phyloP scores from a whole-genome alignment of 1,139 yeast species.

The Protomyces lactucae-debilis region DNA sequence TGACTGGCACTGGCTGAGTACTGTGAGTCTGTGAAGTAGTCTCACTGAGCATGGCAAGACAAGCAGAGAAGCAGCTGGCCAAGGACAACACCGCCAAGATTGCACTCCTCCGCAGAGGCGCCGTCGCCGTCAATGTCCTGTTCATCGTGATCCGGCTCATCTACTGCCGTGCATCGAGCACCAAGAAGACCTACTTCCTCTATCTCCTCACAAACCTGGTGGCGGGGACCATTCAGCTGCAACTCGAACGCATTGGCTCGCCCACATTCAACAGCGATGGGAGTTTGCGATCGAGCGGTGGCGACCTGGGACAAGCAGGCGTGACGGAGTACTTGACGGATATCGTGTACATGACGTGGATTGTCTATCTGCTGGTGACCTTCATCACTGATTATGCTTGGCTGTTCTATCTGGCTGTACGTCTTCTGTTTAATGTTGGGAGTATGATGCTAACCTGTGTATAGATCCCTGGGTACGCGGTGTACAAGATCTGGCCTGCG shows the following conservation, averaged over 20 bases:
- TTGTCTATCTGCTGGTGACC: conserved; percentile 53
- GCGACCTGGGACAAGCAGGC: conserved; percentile 61
- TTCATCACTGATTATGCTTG: conserved; percentile 34
- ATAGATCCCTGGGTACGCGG: conserved; percentile 17
- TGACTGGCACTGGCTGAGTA: too few species aligned
- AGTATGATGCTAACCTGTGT: background rate
- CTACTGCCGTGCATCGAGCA: conserved; percentile 47
- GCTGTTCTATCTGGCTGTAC: conserved; percentile 15
- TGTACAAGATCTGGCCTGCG: conserved; percentile 14
- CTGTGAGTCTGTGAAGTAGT: too few species aligned
- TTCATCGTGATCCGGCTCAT: conserved; percentile 44
- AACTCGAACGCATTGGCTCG: conserved; percentile 49
- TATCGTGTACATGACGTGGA: conserved; percentile 64
- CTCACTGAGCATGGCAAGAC: conserved; percentile 52
- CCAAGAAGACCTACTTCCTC: conserved; percentile 47
- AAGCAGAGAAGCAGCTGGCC: conserved; percentile 67
- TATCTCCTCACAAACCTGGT: conserved; percentile 58
- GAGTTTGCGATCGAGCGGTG: conserved; percentile 53
- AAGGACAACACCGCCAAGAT: conserved; percentile 52
- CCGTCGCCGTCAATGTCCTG: conserved; percentile 46
- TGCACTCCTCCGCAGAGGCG: conserved; percentile 51
- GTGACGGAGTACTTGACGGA: conserved; percentile 75
- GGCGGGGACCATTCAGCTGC: conserved; percentile 51
- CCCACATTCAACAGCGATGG: conserved; percentile 41
- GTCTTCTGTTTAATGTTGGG: background rate